Evolutionary conservation across 2,329 filamentous ascomycete species (phyloP), one percentile per base, ranked within the genome.

Genomic region (Phaeoacremonium minimum): DNA sequence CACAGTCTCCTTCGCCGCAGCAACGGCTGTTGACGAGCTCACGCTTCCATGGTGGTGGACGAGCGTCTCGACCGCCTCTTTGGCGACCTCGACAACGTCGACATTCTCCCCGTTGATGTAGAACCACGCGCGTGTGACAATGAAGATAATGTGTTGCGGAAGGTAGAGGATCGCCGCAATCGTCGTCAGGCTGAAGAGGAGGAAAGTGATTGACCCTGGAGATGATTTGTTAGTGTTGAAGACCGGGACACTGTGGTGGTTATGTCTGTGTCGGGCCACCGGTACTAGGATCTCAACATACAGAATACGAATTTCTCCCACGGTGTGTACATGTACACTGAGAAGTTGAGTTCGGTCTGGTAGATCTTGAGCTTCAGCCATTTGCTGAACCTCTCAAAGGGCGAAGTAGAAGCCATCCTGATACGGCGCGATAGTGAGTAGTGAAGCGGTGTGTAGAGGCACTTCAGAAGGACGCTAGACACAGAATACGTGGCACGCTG

Each of bases 241-340:
- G 7, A 29, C 17, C n/a, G n/a, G n/a, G n/a, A n/a, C n/a, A n/a
- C n/a, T n/a, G n/a, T n/a, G n/a, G n/a, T 14, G 8, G 19, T 36
- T n/a, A n/a, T n/a, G n/a, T n/a, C n/a, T n/a, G n/a, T n/a, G n/a
- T n/a, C n/a, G n/a, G n/a, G n/a, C 9, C 22, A 26, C 9, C 22
- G 22, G 22, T 26, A 26, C n/a, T 26, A 26, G 22, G 2, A 9
- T 26, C n/a, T 26, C 22, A 26, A 64, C 88, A 40, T 76, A 97
- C 93, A 97, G 67, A 97, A 95, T 52, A 95, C 83, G 65, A 95
- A 91, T 63, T 95, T 95, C 71, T 98, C 93, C 35, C 85, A 89
- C 2, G 89, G 85, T 26, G 90, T 96, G 52, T 96, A 84, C 86
- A 98, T 97, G 74, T 98, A 97, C 17, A 97, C 77, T 43, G 86